Conservation (phyloP, 2,329 filamentous ascomycete genomes). For the Helicocarpus griseus region DNA sequence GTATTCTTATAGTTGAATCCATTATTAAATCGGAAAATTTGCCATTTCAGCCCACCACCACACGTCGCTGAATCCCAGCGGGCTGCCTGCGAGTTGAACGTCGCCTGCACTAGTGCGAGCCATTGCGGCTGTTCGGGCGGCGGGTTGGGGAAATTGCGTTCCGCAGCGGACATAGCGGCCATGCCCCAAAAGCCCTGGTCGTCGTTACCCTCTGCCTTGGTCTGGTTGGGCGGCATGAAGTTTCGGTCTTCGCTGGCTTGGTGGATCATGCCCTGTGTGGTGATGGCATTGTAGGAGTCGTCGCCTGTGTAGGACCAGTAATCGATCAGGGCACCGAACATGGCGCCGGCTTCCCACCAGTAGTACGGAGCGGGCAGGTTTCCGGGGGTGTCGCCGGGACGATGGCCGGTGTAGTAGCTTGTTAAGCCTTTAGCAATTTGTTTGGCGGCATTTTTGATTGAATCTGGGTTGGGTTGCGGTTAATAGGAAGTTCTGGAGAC, state of each 20-base stretch:
- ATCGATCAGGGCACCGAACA: constrained; percentile 54
- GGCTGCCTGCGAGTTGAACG: constrained; percentile 64
- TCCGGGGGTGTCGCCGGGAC: constrained; percentile 22
- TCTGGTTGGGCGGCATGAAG: constrained; percentile 54
- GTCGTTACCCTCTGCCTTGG: constrained; percentile 28
- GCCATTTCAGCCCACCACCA: constrained; percentile 68
- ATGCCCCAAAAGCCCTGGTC: constrained; percentile 34
- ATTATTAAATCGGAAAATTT: constrained; percentile 53
- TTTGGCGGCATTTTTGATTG: constrained; percentile 24
- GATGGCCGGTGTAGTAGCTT: constrained; percentile 25
- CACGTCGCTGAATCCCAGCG: constrained; percentile 60
- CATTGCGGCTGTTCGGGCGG: constrained; percentile 49
- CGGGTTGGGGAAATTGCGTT: constrained; percentile 27
- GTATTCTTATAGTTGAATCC: constrained; percentile 44
- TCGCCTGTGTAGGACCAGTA: constrained; percentile 81
- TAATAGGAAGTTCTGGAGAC: not conserved
- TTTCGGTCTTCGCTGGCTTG: constrained; percentile 59
- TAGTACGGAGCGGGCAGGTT: constrained; percentile 26
- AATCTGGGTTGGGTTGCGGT: constrained; percentile 19
- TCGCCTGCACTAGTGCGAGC: constrained; percentile 62
- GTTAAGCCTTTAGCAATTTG: constrained; percentile 24
- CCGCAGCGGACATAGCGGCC: constrained; percentile 28
- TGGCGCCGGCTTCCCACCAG: constrained; percentile 30
- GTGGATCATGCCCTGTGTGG: constrained; percentile 52
- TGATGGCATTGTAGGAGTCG: constrained; percentile 57